Base-by-base conservation (phyloP, 2,329 filamentous ascomycete genomes). In the Pestalotiopsis sp. region DNA sequence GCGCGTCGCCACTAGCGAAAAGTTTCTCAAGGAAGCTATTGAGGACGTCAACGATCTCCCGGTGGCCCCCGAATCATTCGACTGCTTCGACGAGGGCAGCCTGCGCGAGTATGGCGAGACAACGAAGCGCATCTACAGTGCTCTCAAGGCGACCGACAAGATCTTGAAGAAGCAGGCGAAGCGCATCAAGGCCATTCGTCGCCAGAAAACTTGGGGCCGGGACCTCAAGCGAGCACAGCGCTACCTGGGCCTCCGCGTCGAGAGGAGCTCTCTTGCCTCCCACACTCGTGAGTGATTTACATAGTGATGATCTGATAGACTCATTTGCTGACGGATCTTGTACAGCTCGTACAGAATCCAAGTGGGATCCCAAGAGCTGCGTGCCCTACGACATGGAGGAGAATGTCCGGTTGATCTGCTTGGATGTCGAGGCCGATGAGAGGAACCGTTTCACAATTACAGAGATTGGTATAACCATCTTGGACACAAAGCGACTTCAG, bases 361-460 rank as follows among this genome's bases (percentile, higher is more conserved):
- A n/a, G 56, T 26, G 11, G 22, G 9, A 58, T 35, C 24, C 20
- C 26, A 58, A 13, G 10, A 78, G n/a, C 72, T 82, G 52, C 78
- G 81, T 0, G 78, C 83, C 83, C 0, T 85, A 83, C 68, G 68
- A 77, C 0, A 84, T 85, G 64, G 86, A 89, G 35, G 74, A 78
- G 11, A 81, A 84, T n/a, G 84, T 88, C 0, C 84, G 97, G 7
- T 91, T 98, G 72, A 83, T 97, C 68, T 89, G 87, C 70, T 83
- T 98, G 58, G 96, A 99, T 73, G 82, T 96, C 39, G 96, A 99
- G 78, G 89, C 91, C 1, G 93, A 90, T 68, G 96, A 99, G 77
- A 80, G 81, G 24, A 83, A 87, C 58, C 86, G 89, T 13, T 81
- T 84, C 40, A 82, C 87, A 13, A 86, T 98, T 68, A 97, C 94